Percentiles rank a stretch among this genome's conserved stretches.
Conservation (phyloP, 139 green algal genomes). For the Limnomonas spitsbergensis region DNA sequence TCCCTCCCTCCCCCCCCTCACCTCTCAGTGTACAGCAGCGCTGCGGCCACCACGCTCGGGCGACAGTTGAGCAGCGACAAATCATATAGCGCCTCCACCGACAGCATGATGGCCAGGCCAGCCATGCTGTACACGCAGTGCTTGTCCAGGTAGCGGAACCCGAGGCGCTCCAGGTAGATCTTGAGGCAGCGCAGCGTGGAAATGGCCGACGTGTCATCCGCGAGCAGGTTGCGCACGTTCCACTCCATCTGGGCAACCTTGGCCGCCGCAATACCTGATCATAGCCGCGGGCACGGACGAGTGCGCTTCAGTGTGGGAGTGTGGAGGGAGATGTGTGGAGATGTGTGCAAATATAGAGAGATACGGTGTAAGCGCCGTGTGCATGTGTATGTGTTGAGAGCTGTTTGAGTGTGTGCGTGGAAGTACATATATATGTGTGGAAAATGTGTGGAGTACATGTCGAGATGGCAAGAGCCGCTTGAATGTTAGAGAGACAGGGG, state of each 20-base stretch:
- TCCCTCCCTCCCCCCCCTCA: too few relatives aligned
- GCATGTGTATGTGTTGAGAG: too few relatives aligned
- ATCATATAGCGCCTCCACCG: slow-evolving; percentile 63
- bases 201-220: slow-evolving; percentile 60
- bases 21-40: slow-evolving; percentile 75
- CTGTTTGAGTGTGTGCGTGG: too few relatives aligned
- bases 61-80: slow-evolving; percentile 80
- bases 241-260: slow-evolving; percentile 69
- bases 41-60: slow-evolving; percentile 74
- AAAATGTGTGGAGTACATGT: too few relatives aligned
- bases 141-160: slow-evolving; percentile 22
- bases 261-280: slow-evolving; percentile 23
- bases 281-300: too few relatives aligned
- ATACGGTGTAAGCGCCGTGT: slow-evolving; percentile 21
- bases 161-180: slow-evolving; percentile 71
- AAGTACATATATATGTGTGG: too few relatives aligned
- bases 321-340: too few relatives aligned
- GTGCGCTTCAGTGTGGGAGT: too few relatives aligned
- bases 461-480: too few relatives aligned
- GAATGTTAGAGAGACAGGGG: too few relatives aligned
- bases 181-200: slow-evolving; percentile 67
- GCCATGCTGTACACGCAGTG: slow-evolving; percentile 43
- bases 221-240: slow-evolving; percentile 49
- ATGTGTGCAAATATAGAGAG: slow-evolving; percentile 17
- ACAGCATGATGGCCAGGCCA: slow-evolving; percentile 52